Evolutionary conservation across 441 rosid species (phyloP).

Genomic region (Gossypium lobatum): DNA sequence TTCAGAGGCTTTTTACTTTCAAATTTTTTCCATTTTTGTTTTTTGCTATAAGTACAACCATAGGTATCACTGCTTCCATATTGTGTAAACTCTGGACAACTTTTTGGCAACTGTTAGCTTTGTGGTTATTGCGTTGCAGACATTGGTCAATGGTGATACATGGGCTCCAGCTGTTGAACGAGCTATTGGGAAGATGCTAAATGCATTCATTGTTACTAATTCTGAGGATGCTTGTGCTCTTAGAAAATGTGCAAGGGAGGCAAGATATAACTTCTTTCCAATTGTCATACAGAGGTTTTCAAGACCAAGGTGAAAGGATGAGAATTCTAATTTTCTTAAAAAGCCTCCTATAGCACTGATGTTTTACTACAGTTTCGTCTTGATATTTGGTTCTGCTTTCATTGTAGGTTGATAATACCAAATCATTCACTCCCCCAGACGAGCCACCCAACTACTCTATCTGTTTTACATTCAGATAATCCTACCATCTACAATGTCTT

Average conservation of each 20-base stretch:
- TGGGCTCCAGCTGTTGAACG: conserved; percentile 95
- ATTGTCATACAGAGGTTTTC: conserved; percentile 86
- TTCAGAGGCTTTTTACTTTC: background rate
- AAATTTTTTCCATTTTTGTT: background rate
- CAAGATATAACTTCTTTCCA: conserved; percentile 57
- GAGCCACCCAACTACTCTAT: conserved; percentile 74
- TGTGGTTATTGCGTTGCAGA: conserved; percentile 39
- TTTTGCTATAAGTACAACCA: background rate
- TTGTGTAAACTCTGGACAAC: conserved; percentile 2
- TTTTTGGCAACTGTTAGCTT: conserved; percentile 1
- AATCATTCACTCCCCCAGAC: conserved; percentile 80
- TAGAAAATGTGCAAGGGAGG: conserved; percentile 72
- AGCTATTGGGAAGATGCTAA: conserved; percentile 80
- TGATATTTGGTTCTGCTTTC: conserved; percentile 18
- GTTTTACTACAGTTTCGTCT: conserved; percentile 5
- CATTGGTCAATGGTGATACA: conserved; percentile 60
- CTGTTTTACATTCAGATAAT: conserved; percentile 64
- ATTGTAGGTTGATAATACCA: conserved; percentile 70
- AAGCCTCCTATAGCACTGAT: background rate
- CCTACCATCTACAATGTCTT: conserved; percentile 82
- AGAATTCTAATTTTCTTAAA: background rate
- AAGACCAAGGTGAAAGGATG: conserved; percentile 62
- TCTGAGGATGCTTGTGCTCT: conserved; percentile 70
- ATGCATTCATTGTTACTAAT: conserved; percentile 92
- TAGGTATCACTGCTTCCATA: background rate